Evolutionary conservation across 2,329 filamentous ascomycete species (phyloP).

Genomic region (Sarocladium oryzae): DNA sequence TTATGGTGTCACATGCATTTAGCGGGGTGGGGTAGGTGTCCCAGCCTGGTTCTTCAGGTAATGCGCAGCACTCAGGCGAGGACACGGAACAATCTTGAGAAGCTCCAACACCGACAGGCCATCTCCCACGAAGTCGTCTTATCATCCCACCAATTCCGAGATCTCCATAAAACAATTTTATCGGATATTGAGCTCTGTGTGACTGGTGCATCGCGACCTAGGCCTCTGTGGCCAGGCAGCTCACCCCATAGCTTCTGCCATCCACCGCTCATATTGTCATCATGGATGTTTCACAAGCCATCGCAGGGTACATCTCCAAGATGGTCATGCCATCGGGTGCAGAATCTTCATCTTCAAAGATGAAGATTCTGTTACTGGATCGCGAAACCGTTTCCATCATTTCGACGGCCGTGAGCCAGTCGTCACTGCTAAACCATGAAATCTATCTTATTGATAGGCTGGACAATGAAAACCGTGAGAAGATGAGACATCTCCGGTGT

Average conservation of each 20-base stretch:
- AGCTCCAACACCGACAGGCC: too few relatives aligned
- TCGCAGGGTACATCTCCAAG: constrained; percentile 92
- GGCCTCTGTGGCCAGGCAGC: not conserved
- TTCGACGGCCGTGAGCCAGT: constrained; percentile 93
- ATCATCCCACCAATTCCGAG: too few relatives aligned
- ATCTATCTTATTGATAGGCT: constrained; percentile 96
- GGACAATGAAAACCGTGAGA: constrained; percentile 84
- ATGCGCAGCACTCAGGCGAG: too few relatives aligned
- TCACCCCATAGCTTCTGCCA: not conserved
- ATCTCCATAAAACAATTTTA: too few relatives aligned
- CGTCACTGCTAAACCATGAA: constrained; percentile 88
- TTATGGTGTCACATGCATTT: not conserved
- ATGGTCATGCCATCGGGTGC: constrained; percentile 67
- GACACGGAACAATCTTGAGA: too few relatives aligned
- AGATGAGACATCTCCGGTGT: constrained; percentile 95
- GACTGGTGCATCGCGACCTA: constrained; percentile 6
- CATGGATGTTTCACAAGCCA: constrained; percentile 93
- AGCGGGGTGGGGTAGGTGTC: too few relatives aligned
- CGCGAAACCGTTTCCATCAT: constrained; percentile 90
- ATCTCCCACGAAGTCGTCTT: too few relatives aligned
- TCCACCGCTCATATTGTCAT: constrained; percentile 20
- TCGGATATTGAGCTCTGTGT: too few relatives aligned
- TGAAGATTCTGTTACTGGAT: constrained; percentile 96
- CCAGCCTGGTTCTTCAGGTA: too few relatives aligned
- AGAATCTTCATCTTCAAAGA: constrained; percentile 76